Evolutionary conservation across 2,329 filamentous ascomycete genomes (phyloP), one percentile per base, ranked within the genome.

Genomic region (Xylaria multiplex): DNA sequence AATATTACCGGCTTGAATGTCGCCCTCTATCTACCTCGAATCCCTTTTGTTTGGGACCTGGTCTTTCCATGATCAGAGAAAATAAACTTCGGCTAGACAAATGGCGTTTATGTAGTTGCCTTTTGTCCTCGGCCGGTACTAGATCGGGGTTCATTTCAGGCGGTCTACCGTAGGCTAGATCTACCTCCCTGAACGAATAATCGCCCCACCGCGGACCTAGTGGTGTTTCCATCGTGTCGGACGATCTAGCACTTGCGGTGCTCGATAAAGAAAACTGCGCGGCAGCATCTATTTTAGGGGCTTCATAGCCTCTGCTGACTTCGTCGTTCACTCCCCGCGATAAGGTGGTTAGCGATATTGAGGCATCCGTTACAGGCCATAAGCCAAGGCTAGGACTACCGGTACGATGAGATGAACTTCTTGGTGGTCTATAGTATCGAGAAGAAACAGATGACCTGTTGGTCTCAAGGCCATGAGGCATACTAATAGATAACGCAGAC

Each of bases 181-280:
- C 32, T 24, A 50, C 56, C 32, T 58, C 43, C 5, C 55, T 42
- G 55, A 58, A 58, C 14, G 56, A 59, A 59, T 30, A 59, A 16
- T 42, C 32, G 16, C 24, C 45, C 56, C 56, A 50, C 19, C 45
- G 56, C 42, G 56, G 56, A 27, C 56, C 56, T 27, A 50, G 56
- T 37, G 56, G 45, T 19, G 22, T 59, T 30, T 42, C 42, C 35
- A 48, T 48, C n/a, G 45, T 30, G 42, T 59, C 45, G n/a, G 56
- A 59, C 22, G 14, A 13, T 3, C 7, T 46, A 30, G 43, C 30
- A n/a, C 37, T 40, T 11, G 32, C 27, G n/a, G 43, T n/a, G 2
- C 43, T 49, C 9, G 43, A 22, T 6, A 9, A 58, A 13, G 9
- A 30, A 40, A 45, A 59, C 19, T 6, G 56, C 30, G 11, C 8